These are phyloP conservation scores for Cadophora luteo-olivacea DNA, from an alignment of 2,329 filamentous ascomycete genomes.

Conservation along the genomic window DNA sequence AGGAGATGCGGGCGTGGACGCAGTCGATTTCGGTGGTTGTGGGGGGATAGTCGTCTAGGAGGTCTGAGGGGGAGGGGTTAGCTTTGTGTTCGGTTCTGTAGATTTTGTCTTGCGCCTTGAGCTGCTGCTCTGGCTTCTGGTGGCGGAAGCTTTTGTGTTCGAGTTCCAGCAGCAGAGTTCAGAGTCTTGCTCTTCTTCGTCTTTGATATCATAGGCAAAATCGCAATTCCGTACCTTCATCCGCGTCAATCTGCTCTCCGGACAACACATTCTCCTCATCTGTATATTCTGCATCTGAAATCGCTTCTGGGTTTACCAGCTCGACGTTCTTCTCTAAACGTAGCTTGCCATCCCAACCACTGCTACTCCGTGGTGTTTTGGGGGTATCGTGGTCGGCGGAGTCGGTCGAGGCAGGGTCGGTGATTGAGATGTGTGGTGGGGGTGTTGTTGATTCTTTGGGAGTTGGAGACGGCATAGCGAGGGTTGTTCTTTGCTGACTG, in stretches of 20 bases:
- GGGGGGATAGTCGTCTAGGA: slow-evolving; percentile 65
- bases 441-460: slow-evolving; percentile 30
- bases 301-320: slow-evolving; percentile 78
- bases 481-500: not conserved
- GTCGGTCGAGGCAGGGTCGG: slow-evolving; percentile 28
- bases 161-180: not conserved
- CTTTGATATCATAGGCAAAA: not conserved
- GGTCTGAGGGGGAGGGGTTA: slow-evolving; percentile 50
- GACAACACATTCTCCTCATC: slow-evolving; percentile 73
- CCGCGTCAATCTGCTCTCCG: slow-evolving; percentile 78
- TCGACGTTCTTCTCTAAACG: slow-evolving; percentile 73
- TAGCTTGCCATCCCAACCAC: slow-evolving; percentile 86
- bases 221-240: slow-evolving; percentile 67
- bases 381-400: slow-evolving; percentile 39
- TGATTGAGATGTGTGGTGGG: slow-evolving; percentile 39
- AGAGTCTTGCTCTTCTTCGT: not conserved
- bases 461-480: slow-evolving; percentile 34
- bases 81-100: not conserved
- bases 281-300: slow-evolving; percentile 86
- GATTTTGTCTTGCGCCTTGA: not conserved
- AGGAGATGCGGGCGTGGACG: slow-evolving; percentile 83
- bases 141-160: not conserved
- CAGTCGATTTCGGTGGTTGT: slow-evolving; percentile 82
- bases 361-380: slow-evolving; percentile 55
- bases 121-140: not conserved